These are phyloP conservation scores for Pythium brassicae DNA, from an alignment of 352 stramenopile species.

Conservation along the genomic window DNA sequence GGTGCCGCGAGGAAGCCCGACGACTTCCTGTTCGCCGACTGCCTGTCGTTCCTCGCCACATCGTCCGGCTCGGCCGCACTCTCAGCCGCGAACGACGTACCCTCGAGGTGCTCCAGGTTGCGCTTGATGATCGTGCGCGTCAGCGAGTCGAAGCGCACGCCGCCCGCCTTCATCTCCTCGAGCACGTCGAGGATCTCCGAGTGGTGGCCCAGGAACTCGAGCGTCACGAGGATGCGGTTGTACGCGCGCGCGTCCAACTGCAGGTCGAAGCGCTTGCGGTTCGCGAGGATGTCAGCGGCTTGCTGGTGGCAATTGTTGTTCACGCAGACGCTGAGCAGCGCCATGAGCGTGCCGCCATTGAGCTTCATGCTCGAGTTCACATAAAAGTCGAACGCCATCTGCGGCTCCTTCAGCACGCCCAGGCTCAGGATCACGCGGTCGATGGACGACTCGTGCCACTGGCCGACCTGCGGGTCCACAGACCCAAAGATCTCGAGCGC, in stretches of 20 bases:
- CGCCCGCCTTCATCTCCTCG: constrained; percentile 35
- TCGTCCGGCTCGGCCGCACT: not conserved
- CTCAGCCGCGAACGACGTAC: constrained; percentile 14
- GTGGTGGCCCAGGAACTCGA: constrained; percentile 29
- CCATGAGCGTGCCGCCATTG: constrained; percentile 34
- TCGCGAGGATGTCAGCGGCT: constrained; percentile 40
- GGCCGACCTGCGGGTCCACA: constrained; percentile 21
- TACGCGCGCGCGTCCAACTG: constrained; percentile 35
- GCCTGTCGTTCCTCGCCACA: not conserved
- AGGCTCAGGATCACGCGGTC: constrained; percentile 52
- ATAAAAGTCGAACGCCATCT: constrained; percentile 66
- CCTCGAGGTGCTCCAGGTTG: constrained; percentile 29
- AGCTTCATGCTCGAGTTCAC: constrained; percentile 36
- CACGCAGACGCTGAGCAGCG: constrained; percentile 41
- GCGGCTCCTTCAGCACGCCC: constrained; percentile 25
- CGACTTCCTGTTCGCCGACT: no score
- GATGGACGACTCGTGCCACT: constrained; percentile 42
- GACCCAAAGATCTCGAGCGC: constrained; percentile 30
- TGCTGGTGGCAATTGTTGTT: constrained; percentile 35
- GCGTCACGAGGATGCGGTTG: constrained; percentile 34
- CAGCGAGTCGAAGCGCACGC: constrained; percentile 20
- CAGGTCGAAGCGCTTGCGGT: constrained; percentile 50
- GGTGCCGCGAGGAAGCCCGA: no score
- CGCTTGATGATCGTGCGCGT: constrained; percentile 30
- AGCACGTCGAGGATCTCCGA: constrained; percentile 32